Conservation (phyloP, 176 grass and related monocot species). For the Paspalum notatum region DNA sequence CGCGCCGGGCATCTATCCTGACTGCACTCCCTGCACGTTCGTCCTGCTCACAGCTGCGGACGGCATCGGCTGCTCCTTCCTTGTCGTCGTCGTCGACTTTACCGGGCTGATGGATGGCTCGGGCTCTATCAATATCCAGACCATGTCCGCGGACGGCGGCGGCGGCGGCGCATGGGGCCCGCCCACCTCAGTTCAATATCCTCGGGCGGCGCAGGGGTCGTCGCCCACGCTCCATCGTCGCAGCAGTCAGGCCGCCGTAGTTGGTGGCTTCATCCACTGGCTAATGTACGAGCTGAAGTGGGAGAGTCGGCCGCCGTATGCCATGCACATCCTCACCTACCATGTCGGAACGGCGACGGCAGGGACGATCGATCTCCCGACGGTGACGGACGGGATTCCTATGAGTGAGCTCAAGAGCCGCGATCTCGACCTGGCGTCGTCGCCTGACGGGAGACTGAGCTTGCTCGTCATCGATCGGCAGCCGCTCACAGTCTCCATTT, state of each 20-base stretch:
- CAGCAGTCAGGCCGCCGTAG: not conserved
- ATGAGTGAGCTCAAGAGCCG: too few species aligned
- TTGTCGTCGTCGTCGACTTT: not conserved
- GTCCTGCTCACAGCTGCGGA: slow-evolving; percentile 1
- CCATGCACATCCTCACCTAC: not conserved
- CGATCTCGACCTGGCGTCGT: not conserved
- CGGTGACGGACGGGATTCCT: not conserved
- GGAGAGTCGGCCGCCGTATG: too few species aligned
- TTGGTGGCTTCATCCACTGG: not conserved
- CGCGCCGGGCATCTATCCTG: not conserved
- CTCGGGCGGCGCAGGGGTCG: not conserved
- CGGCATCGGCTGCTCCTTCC: not conserved
- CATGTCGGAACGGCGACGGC: not conserved
- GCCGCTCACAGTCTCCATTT: not conserved
- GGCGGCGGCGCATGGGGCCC: not conserved
- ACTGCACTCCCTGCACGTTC: not conserved
- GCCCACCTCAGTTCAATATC: not conserved
- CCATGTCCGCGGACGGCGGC: not conserved
- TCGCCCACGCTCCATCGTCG: too few species aligned
- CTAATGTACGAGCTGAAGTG: not conserved
- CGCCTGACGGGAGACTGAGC: not conserved
- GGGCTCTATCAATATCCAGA: not conserved
- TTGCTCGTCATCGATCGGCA: not conserved
- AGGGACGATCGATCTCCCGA: not conserved
- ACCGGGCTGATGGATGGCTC: not conserved